A percentile compares a stretch with the other conserved stretches of the same genome.
Evolutionary conservation across 768 basidiomycete species (phyloP).

Genomic region (Boletus rubropictus): DNA sequence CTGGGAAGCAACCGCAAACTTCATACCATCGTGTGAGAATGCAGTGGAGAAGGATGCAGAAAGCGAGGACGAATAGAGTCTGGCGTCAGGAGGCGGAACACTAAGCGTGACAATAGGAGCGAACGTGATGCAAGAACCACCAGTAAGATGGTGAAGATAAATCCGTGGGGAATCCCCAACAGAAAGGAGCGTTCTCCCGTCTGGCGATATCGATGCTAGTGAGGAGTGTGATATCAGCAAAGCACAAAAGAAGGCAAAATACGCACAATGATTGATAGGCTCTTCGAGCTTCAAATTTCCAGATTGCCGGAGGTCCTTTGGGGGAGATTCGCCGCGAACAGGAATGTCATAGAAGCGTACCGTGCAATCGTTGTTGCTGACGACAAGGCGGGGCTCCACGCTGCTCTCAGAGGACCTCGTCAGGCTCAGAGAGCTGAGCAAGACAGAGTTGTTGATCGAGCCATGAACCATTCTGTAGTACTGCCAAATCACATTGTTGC

Average conservation of each 20-base stretch:
- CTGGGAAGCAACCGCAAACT: slow-evolving; percentile 81
- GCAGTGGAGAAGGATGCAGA: slow-evolving; percentile 77
- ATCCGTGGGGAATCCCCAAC: slow-evolving; percentile 90
- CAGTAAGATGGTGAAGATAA: slow-evolving; percentile 72
- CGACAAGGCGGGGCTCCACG: slow-evolving; percentile 68
- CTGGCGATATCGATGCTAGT: slow-evolving; percentile 83
- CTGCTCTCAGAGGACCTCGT: slow-evolving; percentile 57
- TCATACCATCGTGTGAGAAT: slow-evolving; percentile 68
- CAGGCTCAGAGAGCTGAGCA: slow-evolving; percentile 57
- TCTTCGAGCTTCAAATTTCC: slow-evolving; percentile 57
- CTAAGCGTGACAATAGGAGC: slow-evolving; percentile 61
- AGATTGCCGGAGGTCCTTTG: slow-evolving; percentile 41
- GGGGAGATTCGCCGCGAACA: slow-evolving; percentile 40
- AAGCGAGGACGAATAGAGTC: slow-evolving; percentile 39
- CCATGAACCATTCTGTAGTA: slow-evolving; percentile 49
- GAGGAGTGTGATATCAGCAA: slow-evolving; percentile 9
- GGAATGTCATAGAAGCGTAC: slow-evolving; percentile 79
- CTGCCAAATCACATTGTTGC: slow-evolving; percentile 41
- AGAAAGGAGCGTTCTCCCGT: slow-evolving; percentile 78
- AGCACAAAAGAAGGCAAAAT: neutral
- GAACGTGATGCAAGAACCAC: slow-evolving; percentile 57
- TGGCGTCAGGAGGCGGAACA: slow-evolving; percentile 51
- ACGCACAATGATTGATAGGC: slow-evolving; percentile 77
- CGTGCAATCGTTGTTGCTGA: slow-evolving; percentile 82
- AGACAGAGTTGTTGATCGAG: slow-evolving; percentile 80